Evolutionary conservation across 306 rosid species (phyloP).

Genomic region (Prinsepia uniflora): DNA sequence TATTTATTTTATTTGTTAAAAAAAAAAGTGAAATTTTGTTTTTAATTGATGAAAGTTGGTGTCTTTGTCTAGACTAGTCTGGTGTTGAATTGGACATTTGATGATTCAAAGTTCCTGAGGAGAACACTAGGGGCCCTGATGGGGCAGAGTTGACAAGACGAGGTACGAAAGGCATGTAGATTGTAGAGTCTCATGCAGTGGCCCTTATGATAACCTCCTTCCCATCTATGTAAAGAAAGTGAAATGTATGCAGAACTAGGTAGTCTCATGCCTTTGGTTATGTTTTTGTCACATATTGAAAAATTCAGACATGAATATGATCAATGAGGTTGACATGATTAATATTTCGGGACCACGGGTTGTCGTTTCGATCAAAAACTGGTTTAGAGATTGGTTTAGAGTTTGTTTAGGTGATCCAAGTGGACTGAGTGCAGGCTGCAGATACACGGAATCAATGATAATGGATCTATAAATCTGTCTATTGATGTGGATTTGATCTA

Average conservation of each 20-base stretch:
- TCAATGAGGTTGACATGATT: neutral
- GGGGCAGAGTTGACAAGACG: neutral
- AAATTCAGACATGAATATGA: neutral
- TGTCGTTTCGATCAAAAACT: neutral
- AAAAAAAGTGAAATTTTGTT: neutral
- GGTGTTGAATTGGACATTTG: too few species aligned
- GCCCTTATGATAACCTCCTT: too few species aligned
- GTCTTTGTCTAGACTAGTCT: too few species aligned
- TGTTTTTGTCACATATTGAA: neutral
- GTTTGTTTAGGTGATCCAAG: neutral
- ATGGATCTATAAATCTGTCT: neutral
- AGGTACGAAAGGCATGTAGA: too few species aligned
- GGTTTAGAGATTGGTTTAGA: neutral
- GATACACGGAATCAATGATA: neutral
- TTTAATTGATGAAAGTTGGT: neutral
- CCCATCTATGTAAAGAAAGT: neutral
- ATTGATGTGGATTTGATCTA: neutral
- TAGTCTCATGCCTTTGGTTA: neutral
- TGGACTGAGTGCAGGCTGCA: conserved; percentile 5
- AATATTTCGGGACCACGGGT: neutral
- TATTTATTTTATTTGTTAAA: too few species aligned
- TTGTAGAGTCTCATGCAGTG: too few species aligned
- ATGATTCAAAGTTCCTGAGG: neutral
- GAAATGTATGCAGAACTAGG: neutral
- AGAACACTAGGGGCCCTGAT: neutral